Conservation (phyloP, 2,329 filamentous ascomycete genomes). For the Pezicula carpinea region DNA sequence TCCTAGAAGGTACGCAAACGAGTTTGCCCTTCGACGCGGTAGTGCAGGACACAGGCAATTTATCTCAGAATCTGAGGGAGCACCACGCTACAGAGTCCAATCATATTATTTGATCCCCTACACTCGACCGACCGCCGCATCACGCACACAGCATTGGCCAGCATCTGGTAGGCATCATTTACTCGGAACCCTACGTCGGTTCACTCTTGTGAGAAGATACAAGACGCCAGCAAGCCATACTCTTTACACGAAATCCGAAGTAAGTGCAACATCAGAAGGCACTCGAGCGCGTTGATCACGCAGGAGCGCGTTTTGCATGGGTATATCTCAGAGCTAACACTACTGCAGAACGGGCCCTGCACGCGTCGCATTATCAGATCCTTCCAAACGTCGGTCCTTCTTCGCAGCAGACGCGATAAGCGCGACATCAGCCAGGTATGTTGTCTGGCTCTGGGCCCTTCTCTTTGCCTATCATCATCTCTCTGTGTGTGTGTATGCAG, state of each 20-base stretch:
- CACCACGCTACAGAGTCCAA: slow-evolving; percentile 7
- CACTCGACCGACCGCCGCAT: slow-evolving; percentile 1
- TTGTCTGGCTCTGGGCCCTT: slow-evolving; percentile 12
- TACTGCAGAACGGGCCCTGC: background rate
- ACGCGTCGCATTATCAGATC: background rate
- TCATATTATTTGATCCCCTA: slow-evolving; percentile 4
- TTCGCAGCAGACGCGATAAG: slow-evolving; percentile 7
- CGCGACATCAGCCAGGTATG: slow-evolving; percentile 14
- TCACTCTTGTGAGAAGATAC: background rate
- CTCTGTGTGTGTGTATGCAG: background rate
- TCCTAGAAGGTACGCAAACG: slow-evolving; percentile 3
- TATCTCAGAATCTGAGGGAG: slow-evolving; percentile 7
- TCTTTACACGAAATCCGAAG: too few relatives aligned
- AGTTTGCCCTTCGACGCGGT: slow-evolving; percentile 1
- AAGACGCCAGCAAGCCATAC: background rate
- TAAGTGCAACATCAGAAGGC: too few relatives aligned
- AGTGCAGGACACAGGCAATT: slow-evolving; percentile 6
- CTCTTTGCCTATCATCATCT: slow-evolving; percentile 2
- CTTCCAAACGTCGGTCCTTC: background rate
- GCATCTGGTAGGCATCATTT: background rate
- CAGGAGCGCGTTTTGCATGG: too few relatives aligned
- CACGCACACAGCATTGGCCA: background rate
- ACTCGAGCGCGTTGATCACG: too few relatives aligned
- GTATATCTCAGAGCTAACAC: background rate
- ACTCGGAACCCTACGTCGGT: background rate